phyloP scores from a whole-genome alignment of 2,329 filamentous ascomycete genomes.

The Monosporascus sp. region DNA sequence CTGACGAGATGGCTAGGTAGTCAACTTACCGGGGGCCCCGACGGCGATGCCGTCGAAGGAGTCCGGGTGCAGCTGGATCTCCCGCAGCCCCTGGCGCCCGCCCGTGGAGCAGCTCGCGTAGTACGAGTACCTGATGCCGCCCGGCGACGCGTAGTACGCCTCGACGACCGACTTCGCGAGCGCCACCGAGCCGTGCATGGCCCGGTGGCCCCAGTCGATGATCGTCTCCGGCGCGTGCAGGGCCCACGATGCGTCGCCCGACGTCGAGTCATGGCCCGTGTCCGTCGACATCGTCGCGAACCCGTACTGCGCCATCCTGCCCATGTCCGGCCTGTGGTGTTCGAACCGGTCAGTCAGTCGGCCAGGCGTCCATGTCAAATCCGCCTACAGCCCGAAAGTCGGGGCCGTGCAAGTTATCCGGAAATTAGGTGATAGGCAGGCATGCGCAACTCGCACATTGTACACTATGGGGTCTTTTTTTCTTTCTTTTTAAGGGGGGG shows the following conservation, averaged over 20 bases:
- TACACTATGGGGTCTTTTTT: too few species aligned
- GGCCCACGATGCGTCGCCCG: slow-evolving; percentile 22
- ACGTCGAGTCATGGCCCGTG: slow-evolving; percentile 25
- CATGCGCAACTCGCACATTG: too few species aligned
- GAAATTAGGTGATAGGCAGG: too few species aligned
- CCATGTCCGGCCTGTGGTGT: slow-evolving; percentile 12
- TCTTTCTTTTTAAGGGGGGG: too few species aligned
- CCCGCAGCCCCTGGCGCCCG: slow-evolving; percentile 47
- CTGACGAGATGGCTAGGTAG: not conserved
- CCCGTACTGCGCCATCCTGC: slow-evolving; percentile 19
- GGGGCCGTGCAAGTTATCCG: too few species aligned
- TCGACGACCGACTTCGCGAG: slow-evolving; percentile 39
- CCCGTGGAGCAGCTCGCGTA: slow-evolving; percentile 50
- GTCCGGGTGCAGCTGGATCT: slow-evolving; percentile 34
- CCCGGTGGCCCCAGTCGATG: slow-evolving; percentile 16
- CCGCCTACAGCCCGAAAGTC: not conserved
- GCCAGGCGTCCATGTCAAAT: not conserved
- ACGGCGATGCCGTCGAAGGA: slow-evolving; percentile 48
- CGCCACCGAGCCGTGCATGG: slow-evolving; percentile 26
- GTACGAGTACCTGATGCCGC: slow-evolving; percentile 37
- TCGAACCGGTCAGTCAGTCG: not conserved
- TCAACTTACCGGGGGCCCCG: slow-evolving; percentile 20
- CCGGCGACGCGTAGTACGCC: slow-evolving; percentile 35
- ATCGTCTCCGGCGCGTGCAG: slow-evolving; percentile 20
- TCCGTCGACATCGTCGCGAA: slow-evolving; percentile 29